These are phyloP conservation scores for Sporisorium exsertum DNA, from an alignment of 1,284 basidiomycete species.

Conservation along the genomic window DNA sequence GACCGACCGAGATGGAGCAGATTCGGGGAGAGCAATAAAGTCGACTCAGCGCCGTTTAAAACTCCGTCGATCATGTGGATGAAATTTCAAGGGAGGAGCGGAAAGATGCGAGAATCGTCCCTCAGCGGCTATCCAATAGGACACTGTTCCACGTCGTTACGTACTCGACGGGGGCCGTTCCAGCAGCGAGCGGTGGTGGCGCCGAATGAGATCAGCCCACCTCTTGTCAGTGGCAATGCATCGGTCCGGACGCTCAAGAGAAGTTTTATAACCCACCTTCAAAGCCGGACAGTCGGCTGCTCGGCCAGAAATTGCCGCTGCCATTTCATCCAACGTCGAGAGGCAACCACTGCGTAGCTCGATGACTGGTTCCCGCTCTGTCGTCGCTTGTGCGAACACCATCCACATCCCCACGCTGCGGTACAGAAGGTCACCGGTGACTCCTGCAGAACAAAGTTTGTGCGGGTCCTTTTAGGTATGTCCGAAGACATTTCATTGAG, in stretches of 20 bases:
- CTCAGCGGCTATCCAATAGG: background rate
- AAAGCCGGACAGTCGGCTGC: too few species aligned
- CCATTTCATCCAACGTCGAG: too few species aligned
- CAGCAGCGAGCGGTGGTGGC: background rate
- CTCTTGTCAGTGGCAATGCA: too few species aligned
- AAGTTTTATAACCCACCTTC: too few species aligned
- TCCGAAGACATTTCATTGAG: slow-evolving; percentile 4
- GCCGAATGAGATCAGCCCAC: background rate
- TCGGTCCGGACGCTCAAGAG: too few species aligned
- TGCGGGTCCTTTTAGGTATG: background rate
- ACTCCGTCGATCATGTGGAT: background rate
- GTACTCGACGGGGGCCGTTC: too few species aligned
- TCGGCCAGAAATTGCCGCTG: too few species aligned
- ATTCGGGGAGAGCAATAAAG: slow-evolving; percentile 11
- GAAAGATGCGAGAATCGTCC: slow-evolving; percentile 1
- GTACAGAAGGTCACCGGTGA: background rate
- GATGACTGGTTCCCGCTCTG: too few species aligned
- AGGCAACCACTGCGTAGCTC: too few species aligned
- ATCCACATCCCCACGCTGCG: too few species aligned
- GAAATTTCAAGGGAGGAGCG: background rate
- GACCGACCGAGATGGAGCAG: slow-evolving; percentile 17
- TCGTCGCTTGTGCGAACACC: too few species aligned
- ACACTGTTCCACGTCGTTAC: background rate
- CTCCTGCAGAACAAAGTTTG: background rate
- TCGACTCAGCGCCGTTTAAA: background rate